These are phyloP conservation scores for Aspergillus homomorphus DNA, from an alignment of 495 filamentous ascomycete species.

Conservation along the genomic window DNA sequence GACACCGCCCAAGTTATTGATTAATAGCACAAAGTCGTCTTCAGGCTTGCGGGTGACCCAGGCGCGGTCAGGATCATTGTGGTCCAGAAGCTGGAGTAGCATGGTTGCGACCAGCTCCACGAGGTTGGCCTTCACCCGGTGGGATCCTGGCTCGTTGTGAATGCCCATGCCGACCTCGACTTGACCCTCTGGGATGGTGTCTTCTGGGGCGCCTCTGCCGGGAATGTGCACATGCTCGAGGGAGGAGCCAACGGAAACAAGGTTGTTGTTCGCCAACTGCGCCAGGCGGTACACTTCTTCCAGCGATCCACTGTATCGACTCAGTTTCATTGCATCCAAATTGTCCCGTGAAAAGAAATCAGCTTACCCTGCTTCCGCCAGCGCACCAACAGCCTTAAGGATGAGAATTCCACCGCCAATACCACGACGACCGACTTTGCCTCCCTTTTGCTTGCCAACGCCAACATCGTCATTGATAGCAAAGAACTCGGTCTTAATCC, in stretches of 20 bases:
- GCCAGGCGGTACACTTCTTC: conserved; percentile 72
- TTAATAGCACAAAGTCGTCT: conserved; percentile 68
- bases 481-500: conserved; percentile 82
- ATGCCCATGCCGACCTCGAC: conserved; percentile 98
- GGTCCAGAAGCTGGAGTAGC: conserved; percentile 77
- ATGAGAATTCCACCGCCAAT: conserved; percentile 89
- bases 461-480: conserved; percentile 95
- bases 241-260: conserved; percentile 83
- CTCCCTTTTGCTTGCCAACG: conserved; percentile 75
- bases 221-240: conserved; percentile 92
- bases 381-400: conserved; percentile 82
- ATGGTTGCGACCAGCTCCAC: conserved; percentile 71
- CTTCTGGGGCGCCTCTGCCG: conserved; percentile 59
- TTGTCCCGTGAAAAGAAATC: conserved; percentile 15
- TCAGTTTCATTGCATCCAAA: conserved; percentile 9
- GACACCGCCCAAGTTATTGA: conserved; percentile 95
- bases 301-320: conserved; percentile 37
- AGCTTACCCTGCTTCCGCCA: conserved; percentile 68
- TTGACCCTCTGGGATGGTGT: conserved; percentile 61
- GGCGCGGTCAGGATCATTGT: conserved; percentile 72
- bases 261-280: conserved; percentile 65
- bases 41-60: conserved; percentile 65
- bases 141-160: conserved; percentile 91
- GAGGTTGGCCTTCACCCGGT: conserved; percentile 63
- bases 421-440: conserved; percentile 88